These are phyloP conservation scores for Penicillium subrubescens DNA, from an alignment of 495 filamentous ascomycete genomes.

Conservation along the genomic window DNA sequence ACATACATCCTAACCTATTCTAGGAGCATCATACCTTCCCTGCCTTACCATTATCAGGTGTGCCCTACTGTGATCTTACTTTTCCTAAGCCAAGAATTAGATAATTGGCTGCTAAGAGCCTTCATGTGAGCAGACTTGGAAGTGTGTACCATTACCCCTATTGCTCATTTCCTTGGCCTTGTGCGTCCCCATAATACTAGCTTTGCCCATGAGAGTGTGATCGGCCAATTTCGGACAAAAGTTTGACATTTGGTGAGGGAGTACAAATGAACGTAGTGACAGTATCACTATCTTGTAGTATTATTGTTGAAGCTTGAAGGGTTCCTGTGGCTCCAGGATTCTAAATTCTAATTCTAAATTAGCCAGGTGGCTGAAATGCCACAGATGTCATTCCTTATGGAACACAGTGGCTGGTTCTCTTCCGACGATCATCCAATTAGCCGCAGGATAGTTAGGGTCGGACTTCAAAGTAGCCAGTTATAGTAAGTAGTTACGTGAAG, in stretches of 20 bases:
- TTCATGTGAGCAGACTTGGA: not conserved
- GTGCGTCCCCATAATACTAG: not conserved
- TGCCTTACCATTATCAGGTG: no score
- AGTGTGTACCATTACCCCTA: not conserved
- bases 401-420: not conserved
- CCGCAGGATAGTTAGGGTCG: no score
- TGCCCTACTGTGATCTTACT: not conserved
- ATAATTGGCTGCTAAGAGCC: not conserved
- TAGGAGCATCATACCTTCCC: no score
- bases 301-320: not conserved
- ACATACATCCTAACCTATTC: no score
- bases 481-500: accelerated
- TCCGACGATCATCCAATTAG: not conserved
- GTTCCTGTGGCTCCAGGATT: not conserved
- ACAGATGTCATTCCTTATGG: not conserved
- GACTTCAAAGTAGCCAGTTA: no score
- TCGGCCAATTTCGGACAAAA: not conserved
- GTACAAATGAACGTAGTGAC: not conserved
- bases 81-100: not conserved
- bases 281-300: no score
- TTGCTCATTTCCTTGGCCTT: not conserved
- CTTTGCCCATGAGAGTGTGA: not conserved
- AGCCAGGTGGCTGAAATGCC: not conserved
- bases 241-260: not conserved
- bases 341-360: not conserved